Conservation (phyloP, 768 basidiomycete species). For the Lepiota brunneoincarnata region DNA sequence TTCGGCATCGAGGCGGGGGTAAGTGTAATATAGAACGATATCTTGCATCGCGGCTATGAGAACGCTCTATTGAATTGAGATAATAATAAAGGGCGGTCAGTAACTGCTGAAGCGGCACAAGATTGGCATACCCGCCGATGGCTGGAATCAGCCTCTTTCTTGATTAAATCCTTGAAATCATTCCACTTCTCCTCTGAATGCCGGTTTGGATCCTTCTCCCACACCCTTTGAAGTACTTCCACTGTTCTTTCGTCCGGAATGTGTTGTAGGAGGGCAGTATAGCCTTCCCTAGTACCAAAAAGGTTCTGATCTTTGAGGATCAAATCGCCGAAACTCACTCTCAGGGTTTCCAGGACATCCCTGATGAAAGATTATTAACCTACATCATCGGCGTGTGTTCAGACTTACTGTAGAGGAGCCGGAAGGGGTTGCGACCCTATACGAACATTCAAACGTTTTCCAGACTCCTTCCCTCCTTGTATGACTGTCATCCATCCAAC, state of each 20-base stretch:
- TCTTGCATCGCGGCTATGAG: slow-evolving; percentile 70
- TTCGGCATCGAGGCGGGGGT: slow-evolving; percentile 94
- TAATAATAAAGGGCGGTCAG: slow-evolving; percentile 11
- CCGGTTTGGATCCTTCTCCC: slow-evolving; percentile 50
- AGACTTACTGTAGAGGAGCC: slow-evolving; percentile 67
- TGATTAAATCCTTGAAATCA: slow-evolving; percentile 49
- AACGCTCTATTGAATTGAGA: slow-evolving; percentile 20
- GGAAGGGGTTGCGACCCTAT: slow-evolving; percentile 49
- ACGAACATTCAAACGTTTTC: slow-evolving; percentile 80
- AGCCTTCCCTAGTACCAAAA: slow-evolving; percentile 69
- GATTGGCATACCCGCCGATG: slow-evolving; percentile 30
- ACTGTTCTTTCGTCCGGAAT: slow-evolving; percentile 63
- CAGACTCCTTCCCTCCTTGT: slow-evolving; percentile 75
- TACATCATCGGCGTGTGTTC: not conserved
- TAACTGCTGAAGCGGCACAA: not conserved
- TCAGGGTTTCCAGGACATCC: slow-evolving; percentile 48
- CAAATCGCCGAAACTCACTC: slow-evolving; percentile 56
- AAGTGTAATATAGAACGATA: slow-evolving; percentile 89
- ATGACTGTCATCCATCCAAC: slow-evolving; percentile 88
- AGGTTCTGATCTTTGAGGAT: slow-evolving; percentile 84
- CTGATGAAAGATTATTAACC: slow-evolving; percentile 22
- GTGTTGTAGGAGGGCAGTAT: slow-evolving; percentile 69
- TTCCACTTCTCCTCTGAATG: slow-evolving; percentile 75
- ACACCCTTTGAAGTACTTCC: slow-evolving; percentile 49
- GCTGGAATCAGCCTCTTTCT: slow-evolving; percentile 21